Conservation (phyloP, 495 filamentous ascomycete species). For the Hypoxylon cercidicola region DNA sequence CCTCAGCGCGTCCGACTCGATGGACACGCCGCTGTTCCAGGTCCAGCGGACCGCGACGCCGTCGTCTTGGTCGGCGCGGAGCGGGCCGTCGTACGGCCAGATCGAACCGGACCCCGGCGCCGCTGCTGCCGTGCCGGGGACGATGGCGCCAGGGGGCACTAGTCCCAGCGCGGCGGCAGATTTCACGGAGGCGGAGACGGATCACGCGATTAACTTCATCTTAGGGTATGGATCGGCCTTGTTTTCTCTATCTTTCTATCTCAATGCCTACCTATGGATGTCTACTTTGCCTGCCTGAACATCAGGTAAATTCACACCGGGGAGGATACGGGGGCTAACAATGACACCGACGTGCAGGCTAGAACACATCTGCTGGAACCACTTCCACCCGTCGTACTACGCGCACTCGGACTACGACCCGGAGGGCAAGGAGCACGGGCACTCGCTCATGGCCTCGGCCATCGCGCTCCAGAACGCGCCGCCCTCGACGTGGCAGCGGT, state of each 20-base stretch:
- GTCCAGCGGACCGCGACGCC: slow-evolving; percentile 27
- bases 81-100: slow-evolving; percentile 5
- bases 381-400: slow-evolving; percentile 52
- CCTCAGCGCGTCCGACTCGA: slow-evolving; percentile 41
- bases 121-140: background rate
- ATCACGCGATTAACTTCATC: slow-evolving; percentile 62
- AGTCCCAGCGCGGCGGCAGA: background rate
- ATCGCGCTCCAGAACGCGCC: slow-evolving; percentile 52
- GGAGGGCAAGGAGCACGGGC: slow-evolving; percentile 46
- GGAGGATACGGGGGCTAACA: background rate
- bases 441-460: slow-evolving; percentile 59
- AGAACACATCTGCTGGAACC: slow-evolving; percentile 61
- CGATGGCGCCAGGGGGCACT: background rate
- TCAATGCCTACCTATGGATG: background rate
- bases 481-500: slow-evolving; percentile 34
- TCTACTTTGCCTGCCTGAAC: background rate
- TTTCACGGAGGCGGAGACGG: slow-evolving; percentile 49
- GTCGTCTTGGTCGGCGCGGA: slow-evolving; percentile 8
- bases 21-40: slow-evolving; percentile 46
- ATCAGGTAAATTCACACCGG: background rate
- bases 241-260: slow-evolving; percentile 6
- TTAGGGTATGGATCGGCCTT: slow-evolving; percentile 50
- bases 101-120: slow-evolving; percentile 1
- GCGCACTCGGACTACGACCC: slow-evolving; percentile 38
- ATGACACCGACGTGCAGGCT: slow-evolving; percentile 45